phyloP scores from a whole-genome alignment of 345 rosid genomes.

The Gossypium raimondii region DNA sequence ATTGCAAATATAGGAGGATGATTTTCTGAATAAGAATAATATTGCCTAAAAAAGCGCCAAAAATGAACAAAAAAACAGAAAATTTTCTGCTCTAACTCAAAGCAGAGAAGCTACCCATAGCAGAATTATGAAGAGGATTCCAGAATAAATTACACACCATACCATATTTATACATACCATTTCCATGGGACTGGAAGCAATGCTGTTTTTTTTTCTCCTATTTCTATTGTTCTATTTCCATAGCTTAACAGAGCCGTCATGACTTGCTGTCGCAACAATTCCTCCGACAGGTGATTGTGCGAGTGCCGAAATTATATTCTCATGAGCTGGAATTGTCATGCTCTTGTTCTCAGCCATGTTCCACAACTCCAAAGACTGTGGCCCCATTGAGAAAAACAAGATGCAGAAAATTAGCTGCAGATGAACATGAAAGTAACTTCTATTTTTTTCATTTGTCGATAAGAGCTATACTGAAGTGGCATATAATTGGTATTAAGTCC shows the following conservation, averaged over 20 bases:
- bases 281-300: conserved; percentile 44
- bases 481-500: too few relatives aligned
- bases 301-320: conserved; percentile 50
- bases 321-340: conserved; percentile 51
- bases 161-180: not conserved
- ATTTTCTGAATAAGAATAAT: not conserved
- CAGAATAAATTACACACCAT: too few relatives aligned
- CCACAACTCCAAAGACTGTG: conserved; percentile 66
- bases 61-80: too few relatives aligned
- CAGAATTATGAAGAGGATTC: too few relatives aligned
- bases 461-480: too few relatives aligned
- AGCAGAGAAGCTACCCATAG: not conserved
- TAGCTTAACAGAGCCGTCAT: conserved; percentile 55
- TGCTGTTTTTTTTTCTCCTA: not conserved
- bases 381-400: too few relatives aligned
- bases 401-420: too few relatives aligned
- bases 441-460: too few relatives aligned
- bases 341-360: conserved; percentile 58
- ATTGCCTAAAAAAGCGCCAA: not conserved
- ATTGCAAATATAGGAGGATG: not conserved
- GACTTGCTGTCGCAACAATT: conserved; percentile 68
- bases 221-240: conserved; percentile 39
- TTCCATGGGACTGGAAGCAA: not conserved
- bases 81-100: not conserved
- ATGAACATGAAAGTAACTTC: too few relatives aligned